phyloP scores from a whole-genome alignment of 495 filamentous ascomycete species.

The Penicillium nucicola region DNA sequence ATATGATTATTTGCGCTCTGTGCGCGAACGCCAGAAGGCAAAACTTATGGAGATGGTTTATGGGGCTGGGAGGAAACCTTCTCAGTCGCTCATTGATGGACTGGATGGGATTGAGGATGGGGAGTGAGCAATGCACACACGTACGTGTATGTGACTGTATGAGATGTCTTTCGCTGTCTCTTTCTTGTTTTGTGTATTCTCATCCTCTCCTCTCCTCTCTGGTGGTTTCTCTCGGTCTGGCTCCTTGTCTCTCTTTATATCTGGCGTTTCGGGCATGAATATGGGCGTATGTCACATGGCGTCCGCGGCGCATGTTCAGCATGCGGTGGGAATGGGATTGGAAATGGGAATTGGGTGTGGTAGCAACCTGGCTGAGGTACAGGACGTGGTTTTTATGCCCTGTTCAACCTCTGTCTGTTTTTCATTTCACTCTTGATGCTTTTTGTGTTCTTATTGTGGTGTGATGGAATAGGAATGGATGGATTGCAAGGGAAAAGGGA shows the following conservation, averaged over 20 bases:
- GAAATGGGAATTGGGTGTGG: neutral
- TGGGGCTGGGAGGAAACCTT: constrained; percentile 49
- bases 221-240: neutral
- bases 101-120: constrained; percentile 16
- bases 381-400: neutral
- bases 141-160: neutral
- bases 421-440: neutral
- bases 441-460: neutral
- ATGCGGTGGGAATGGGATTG: neutral
- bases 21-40: constrained; percentile 74
- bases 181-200: neutral
- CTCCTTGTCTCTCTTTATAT: neutral
- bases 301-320: neutral
- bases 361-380: no score
- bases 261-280: neutral
- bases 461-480: no score
- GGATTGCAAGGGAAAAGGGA: constrained; percentile 4
- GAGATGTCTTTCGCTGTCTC: neutral
- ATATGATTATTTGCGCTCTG: constrained; percentile 66
- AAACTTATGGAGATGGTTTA: constrained; percentile 80
- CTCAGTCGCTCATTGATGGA: constrained; percentile 25
- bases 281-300: constrained; percentile 2
- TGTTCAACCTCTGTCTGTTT: neutral
- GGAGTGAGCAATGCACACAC: neutral
- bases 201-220: neutral